Conservation (phyloP, 2,329 filamentous ascomycete species). For the Colletotrichum acutatum region DNA sequence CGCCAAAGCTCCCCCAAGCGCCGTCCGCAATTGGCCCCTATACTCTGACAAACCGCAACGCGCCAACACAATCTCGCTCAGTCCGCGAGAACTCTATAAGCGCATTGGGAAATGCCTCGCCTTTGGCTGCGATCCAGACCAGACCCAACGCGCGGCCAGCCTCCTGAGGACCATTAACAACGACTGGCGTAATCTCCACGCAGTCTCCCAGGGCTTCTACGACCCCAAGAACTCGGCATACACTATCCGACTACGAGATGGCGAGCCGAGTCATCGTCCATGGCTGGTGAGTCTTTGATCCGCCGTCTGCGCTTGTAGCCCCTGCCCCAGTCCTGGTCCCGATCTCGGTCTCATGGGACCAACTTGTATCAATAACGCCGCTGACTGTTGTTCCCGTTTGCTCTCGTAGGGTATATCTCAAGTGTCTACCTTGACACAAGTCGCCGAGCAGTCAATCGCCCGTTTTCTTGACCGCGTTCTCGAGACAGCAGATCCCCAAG, state of each 20-base stretch:
- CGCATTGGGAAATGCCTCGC: conserved; percentile 36
- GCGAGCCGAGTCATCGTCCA: not conserved
- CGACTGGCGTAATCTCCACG: conserved; percentile 7
- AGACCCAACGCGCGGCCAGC: conserved; percentile 27
- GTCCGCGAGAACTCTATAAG: not conserved
- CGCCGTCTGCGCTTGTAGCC: too few relatives aligned
- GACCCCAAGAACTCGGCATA: not conserved
- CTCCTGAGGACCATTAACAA: conserved; percentile 24
- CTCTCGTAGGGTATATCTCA: not conserved
- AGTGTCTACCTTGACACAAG: not conserved
- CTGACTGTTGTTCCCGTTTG: not conserved
- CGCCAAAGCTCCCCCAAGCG: too few relatives aligned
- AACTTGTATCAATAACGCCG: not conserved
- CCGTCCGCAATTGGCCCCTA: too few relatives aligned
- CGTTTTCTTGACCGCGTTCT: not conserved
- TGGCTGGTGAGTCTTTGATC: not conserved
- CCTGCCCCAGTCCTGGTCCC: too few relatives aligned
- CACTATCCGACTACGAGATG: not conserved
- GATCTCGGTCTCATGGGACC: not conserved
- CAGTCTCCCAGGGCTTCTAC: not conserved
- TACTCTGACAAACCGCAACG: too few relatives aligned
- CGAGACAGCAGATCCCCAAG: not conserved
- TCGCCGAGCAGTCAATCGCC: not conserved
- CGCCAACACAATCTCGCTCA: too few relatives aligned
- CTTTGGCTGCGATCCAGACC: conserved; percentile 35